phyloP scores from a whole-genome alignment of 208 protist genomes.

The Acanthamoeba royreba region DNA sequence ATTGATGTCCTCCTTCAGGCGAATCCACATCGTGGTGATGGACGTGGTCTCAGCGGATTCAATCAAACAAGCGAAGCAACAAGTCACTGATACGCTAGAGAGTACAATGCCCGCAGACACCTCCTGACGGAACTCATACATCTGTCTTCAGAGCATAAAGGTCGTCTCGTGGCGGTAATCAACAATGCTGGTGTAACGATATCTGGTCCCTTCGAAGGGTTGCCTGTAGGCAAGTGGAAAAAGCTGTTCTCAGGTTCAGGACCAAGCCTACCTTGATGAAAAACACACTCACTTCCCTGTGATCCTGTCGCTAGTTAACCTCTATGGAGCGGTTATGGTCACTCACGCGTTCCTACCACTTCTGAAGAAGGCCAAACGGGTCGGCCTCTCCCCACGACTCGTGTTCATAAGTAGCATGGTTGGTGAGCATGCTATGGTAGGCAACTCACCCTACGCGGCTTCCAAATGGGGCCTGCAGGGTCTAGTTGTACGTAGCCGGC shows the following conservation, averaged over 20 bases:
- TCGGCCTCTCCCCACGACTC: background rate
- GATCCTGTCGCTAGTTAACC: too few relatives aligned
- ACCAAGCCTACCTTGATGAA: too few relatives aligned
- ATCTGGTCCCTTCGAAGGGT: background rate
- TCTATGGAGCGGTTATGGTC: background rate
- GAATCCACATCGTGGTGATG: background rate
- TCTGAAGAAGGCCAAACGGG: background rate
- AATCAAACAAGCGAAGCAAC: background rate
- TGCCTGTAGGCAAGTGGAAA: background rate
- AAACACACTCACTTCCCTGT: too few relatives aligned
- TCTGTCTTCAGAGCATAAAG: background rate
- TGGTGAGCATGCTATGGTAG: background rate
- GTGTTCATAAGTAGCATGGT: background rate
- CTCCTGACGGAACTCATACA: too few relatives aligned
- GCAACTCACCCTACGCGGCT: background rate
- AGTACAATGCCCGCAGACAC: background rate
- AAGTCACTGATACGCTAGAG: background rate
- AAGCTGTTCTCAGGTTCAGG: background rate
- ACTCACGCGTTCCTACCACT: background rate
- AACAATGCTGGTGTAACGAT: background rate
- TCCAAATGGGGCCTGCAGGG: background rate
- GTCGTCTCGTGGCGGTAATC: background rate
- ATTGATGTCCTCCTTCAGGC: too few relatives aligned
- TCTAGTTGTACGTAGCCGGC: background rate
- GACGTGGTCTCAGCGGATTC: background rate